Percentiles rank a stretch among this genome's conserved stretches.
Evolutionary conservation across 2,329 filamentous ascomycete species (phyloP).

Genomic region (Ophiostoma tasmaniense): DNA sequence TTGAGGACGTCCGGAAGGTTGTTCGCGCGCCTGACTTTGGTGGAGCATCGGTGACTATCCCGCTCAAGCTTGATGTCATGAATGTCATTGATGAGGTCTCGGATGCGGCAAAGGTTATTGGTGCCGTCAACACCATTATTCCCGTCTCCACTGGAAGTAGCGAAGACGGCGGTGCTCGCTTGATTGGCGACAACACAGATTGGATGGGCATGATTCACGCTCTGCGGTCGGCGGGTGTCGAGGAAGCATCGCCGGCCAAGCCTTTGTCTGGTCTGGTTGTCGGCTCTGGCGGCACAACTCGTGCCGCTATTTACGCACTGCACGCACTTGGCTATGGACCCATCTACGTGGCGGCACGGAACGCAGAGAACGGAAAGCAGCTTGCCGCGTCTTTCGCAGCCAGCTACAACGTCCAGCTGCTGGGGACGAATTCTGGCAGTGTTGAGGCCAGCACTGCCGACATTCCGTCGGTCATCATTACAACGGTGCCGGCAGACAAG

Average conservation of each 20-base stretch:
- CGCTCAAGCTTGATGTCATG: conserved; percentile 84
- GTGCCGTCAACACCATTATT: conserved; percentile 90
- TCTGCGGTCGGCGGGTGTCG: conserved; percentile 60
- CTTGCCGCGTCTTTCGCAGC: conserved; percentile 65
- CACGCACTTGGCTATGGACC: conserved; percentile 74
- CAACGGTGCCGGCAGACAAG: conserved; percentile 82
- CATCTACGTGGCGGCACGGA: conserved; percentile 80
- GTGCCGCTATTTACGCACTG: conserved; percentile 83
- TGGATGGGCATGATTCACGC: conserved; percentile 86
- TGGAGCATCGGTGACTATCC: conserved; percentile 91
- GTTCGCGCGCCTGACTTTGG: conserved; percentile 71
- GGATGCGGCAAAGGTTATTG: conserved; percentile 70
- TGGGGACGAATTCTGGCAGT: conserved; percentile 38
- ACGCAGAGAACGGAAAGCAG: conserved; percentile 55
- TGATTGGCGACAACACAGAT: conserved; percentile 89
- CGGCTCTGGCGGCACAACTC: conserved; percentile 83
- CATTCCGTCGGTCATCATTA: conserved; percentile 65
- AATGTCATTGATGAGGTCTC: conserved; percentile 70
- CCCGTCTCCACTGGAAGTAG: conserved; percentile 37
- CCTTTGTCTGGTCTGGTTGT: conserved; percentile 65
- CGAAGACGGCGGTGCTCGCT: conserved; percentile 37
- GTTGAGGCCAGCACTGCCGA: conserved; percentile 39
- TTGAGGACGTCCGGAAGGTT: conserved; percentile 50
- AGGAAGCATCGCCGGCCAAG: conserved; percentile 27
- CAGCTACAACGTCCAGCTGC: conserved; percentile 60